A percentile compares a stretch with the other conserved stretches of the same genome.
phyloP scores from a whole-genome alignment of 2,329 filamentous ascomycete species.

The Scopulariopsis brevicaulis region DNA sequence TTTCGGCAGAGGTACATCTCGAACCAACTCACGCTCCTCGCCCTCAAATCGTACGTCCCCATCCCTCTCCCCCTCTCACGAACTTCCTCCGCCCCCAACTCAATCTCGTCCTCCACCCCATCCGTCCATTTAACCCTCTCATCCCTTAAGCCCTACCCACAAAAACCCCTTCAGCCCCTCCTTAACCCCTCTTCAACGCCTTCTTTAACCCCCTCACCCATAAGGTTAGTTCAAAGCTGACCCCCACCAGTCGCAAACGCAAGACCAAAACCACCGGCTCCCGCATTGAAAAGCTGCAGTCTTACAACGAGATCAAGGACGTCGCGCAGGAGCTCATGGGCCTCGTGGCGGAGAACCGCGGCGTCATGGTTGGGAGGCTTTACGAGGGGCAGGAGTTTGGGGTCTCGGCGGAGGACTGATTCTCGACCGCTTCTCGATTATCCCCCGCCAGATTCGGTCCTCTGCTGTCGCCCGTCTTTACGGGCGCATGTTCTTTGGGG shows the following conservation, averaged over 20 bases:
- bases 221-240: not conserved
- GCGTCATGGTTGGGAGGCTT: conserved; percentile 17
- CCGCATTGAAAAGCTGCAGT: conserved; percentile 11
- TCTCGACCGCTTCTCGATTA: not conserved
- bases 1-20: conserved; percentile 1
- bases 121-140: too few relatives aligned
- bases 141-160: too few relatives aligned
- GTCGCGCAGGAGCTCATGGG: conserved; percentile 25
- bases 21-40: not conserved
- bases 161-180: too few relatives aligned
- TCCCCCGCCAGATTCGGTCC: not conserved
- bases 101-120: not conserved
- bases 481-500: not conserved
- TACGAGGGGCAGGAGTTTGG: conserved; percentile 19
- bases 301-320: conserved; percentile 26
- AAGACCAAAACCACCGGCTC: not conserved
- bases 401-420: conserved; percentile 9
- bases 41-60: not conserved
- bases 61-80: not conserved
- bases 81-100: not conserved
- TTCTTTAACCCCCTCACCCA: not conserved
- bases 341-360: conserved; percentile 21
- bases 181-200: not conserved
- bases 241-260: not conserved
- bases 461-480: not conserved